Conservation (phyloP, 169 alveolate species). For the Perkinsus chesapeaki region DNA sequence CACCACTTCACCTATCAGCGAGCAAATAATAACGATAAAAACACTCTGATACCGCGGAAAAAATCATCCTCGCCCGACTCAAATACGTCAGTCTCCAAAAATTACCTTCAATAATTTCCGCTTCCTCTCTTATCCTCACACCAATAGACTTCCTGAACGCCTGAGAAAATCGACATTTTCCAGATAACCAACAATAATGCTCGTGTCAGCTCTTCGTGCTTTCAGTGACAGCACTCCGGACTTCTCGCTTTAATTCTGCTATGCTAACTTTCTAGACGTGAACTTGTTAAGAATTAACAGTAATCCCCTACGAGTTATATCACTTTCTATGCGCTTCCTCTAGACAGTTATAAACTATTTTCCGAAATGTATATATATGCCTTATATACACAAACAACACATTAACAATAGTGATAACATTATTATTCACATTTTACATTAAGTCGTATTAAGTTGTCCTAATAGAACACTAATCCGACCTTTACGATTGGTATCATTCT, state of each 20-base stretch:
- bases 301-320: no score
- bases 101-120: constrained; percentile 95
- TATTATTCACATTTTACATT: no score
- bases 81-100: not conserved
- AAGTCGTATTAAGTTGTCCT: no score
- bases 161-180: constrained; percentile 37
- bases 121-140: constrained; percentile 95
- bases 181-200: not conserved
- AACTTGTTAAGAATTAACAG: not conserved
- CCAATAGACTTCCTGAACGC: constrained; percentile 97
- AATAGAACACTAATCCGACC: no score
- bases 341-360: no score
- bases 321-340: no score
- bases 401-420: no score
- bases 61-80: not conserved
- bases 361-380: no score
- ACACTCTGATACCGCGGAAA: no score
- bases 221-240: not conserved
- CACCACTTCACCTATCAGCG: constrained; percentile 77
- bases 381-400: no score
- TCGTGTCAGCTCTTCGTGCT: not conserved
- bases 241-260: not conserved
- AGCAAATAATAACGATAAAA: no score
- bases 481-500: no score
- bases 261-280: not conserved